These are phyloP conservation scores for Scedosporium apiospermum DNA, from an alignment of 2,329 filamentous ascomycete species.

Conservation along the genomic window DNA sequence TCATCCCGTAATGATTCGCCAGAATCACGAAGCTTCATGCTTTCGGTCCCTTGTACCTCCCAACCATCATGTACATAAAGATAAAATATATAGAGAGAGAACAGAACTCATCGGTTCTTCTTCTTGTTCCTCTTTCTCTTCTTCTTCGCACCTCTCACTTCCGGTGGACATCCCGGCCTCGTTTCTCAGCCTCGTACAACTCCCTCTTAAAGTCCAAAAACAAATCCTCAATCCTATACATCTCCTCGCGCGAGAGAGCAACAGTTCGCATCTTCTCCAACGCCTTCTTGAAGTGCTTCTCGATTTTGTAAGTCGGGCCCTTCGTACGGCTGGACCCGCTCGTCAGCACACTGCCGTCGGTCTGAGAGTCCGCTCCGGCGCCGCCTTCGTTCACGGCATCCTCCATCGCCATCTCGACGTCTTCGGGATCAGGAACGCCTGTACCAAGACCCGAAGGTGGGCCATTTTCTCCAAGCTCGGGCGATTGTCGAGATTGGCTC, in stretches of 20 bases:
- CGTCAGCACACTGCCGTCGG: not conserved
- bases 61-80: too few relatives aligned
- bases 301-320: slow-evolving; percentile 16
- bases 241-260: slow-evolving; percentile 53
- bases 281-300: slow-evolving; percentile 20
- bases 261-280: slow-evolving; percentile 50
- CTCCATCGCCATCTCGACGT: not conserved
- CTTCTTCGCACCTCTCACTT: not conserved
- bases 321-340: slow-evolving; percentile 8
- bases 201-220: slow-evolving; percentile 70
- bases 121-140: not conserved
- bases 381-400: not conserved
- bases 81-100: not conserved
- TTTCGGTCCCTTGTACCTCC: too few relatives aligned
- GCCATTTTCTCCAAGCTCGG: not conserved
- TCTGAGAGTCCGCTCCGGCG: not conserved
- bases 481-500: slow-evolving; percentile 4
- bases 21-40: not conserved
- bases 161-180: slow-evolving; percentile 28
- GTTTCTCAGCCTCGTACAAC: slow-evolving; percentile 59
- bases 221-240: slow-evolving; percentile 65
- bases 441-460: not conserved
- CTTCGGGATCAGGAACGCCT: not conserved
- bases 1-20: not conserved
- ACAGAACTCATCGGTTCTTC: not conserved